phyloP scores from a whole-genome alignment of 495 filamentous ascomycete species.

The Penicilliopsis zonata region DNA sequence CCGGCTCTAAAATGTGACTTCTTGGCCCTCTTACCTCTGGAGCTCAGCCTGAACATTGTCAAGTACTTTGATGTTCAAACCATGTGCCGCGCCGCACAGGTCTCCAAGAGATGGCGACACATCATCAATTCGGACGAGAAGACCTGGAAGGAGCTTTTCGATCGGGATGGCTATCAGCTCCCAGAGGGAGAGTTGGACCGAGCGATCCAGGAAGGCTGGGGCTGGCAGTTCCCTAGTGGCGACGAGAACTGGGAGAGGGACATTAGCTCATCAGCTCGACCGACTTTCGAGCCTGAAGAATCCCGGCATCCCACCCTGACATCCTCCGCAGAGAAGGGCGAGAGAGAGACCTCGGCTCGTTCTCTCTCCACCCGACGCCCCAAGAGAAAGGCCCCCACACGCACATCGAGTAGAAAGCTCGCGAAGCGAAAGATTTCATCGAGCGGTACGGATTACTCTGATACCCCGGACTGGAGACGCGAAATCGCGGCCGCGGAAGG shows the following conservation, averaged over 20 bases:
- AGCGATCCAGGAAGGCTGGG: conserved; percentile 92
- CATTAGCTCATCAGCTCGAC: conserved; percentile 40
- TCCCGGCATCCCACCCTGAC: conserved; percentile 10
- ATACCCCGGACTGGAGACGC: conserved; percentile 30
- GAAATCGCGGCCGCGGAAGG: conserved; percentile 48
- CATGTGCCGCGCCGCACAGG: conserved; percentile 84
- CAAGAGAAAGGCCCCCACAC: conserved; percentile 43
- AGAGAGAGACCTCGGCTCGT: conserved; percentile 10
- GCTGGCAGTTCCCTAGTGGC: conserved; percentile 85
- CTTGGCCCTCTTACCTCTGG: conserved; percentile 65
- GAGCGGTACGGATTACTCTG: conserved; percentile 23
- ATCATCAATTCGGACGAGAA: conserved; percentile 87
- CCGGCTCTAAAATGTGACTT: conserved; percentile 96
- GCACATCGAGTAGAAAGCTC: conserved; percentile 33
- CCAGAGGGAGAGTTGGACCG: conserved; percentile 74
- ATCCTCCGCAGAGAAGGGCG: conserved; percentile 16
- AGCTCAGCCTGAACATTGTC: conserved; percentile 78
- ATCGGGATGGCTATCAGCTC: conserved; percentile 66
- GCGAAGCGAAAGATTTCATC: conserved; percentile 43
- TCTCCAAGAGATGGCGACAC: conserved; percentile 86
- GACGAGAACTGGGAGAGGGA: conserved; percentile 69
- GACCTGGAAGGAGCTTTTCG: conserved; percentile 89
- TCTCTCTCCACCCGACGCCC: conserved; percentile 24
- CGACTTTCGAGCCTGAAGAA: conserved; percentile 35
- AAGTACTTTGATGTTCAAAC: conserved; percentile 78